These are phyloP conservation scores for Discostella stelligeroides DNA, from an alignment of 108 stramenopile species.

Conservation along the genomic window DNA sequence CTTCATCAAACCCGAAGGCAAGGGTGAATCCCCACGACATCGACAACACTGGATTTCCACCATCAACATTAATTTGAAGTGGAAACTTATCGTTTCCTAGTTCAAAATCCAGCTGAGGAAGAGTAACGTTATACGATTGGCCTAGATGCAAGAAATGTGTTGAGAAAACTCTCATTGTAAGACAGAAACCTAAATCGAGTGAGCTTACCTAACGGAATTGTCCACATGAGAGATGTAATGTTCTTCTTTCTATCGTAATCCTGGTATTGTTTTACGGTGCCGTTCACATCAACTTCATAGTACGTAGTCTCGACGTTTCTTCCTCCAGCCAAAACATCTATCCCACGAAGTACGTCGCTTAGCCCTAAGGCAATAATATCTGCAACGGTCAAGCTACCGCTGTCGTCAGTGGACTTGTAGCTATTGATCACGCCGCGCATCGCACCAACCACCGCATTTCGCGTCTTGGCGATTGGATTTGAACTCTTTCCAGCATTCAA, in stretches of 20 bases:
- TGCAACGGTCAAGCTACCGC: constrained; percentile 18
- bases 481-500: no score
- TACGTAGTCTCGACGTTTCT: constrained; percentile 2
- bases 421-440: constrained; percentile 6
- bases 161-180: neutral
- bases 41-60: neutral
- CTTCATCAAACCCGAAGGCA: constrained; percentile 37
- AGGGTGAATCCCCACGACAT: constrained; percentile 35
- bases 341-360: constrained; percentile 13
- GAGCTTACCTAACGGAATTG: constrained; percentile 26
- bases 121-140: constrained; percentile 9
- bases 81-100: constrained; percentile 18
- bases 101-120: constrained; percentile 28
- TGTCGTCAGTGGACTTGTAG: constrained; percentile 22
- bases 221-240: constrained; percentile 38
- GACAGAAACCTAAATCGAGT: neutral
- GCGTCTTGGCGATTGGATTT: constrained; percentile 4
- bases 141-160: neutral
- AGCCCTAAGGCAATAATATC: constrained; percentile 21
- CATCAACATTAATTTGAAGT: constrained; percentile 14
- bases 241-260: neutral
- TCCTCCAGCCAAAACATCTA: neutral
- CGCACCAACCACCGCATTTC: constrained; percentile 14
- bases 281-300: constrained; percentile 12
- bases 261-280: neutral